These are phyloP conservation scores for Alternaria arbusti DNA, from an alignment of 2,329 filamentous ascomycete genomes.

Conservation along the genomic window DNA sequence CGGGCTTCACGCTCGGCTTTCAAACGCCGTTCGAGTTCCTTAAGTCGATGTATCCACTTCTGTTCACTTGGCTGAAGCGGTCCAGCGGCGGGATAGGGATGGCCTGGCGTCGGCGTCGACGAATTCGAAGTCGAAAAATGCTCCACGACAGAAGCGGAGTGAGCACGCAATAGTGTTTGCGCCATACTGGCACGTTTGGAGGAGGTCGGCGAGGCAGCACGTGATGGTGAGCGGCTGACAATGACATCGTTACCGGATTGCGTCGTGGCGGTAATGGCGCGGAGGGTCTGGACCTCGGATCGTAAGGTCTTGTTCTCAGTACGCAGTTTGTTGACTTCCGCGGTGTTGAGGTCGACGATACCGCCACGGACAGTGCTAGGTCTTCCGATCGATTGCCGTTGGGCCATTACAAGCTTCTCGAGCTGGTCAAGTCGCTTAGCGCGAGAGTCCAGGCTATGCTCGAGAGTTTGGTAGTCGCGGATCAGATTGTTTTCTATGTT, in stretches of 20 bases:
- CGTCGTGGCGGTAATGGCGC: conserved; percentile 47
- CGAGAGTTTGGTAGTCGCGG: conserved; percentile 87
- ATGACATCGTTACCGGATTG: conserved; percentile 29
- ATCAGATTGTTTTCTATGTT: conserved; percentile 87
- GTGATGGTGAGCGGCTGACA: conserved; percentile 34
- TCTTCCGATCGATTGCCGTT: conserved; percentile 47
- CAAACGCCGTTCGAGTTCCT: conserved; percentile 85
- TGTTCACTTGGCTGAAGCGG: conserved; percentile 64
- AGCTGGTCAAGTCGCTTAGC: conserved; percentile 87
- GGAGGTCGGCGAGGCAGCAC: conserved; percentile 37
- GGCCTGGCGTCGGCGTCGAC: conserved; percentile 24
- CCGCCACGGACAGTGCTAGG: conserved; percentile 50
- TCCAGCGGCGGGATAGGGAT: conserved; percentile 44
- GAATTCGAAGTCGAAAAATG: conserved; percentile 39
- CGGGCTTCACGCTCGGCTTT: conserved; percentile 89
- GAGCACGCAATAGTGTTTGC: conserved; percentile 62
- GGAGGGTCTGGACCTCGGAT: conserved; percentile 70
- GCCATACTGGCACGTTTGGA: conserved; percentile 54
- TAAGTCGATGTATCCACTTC: conserved; percentile 82
- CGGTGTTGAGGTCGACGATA: conserved; percentile 48
- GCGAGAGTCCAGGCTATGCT: conserved; percentile 78
- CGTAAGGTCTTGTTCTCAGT: conserved; percentile 66
- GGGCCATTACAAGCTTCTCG: conserved; percentile 71
- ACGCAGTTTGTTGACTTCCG: conserved; percentile 65
- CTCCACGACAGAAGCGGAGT: conserved; percentile 60